Base-by-base conservation (phyloP, 306 rosid genomes). In the Rosa persica region DNA sequence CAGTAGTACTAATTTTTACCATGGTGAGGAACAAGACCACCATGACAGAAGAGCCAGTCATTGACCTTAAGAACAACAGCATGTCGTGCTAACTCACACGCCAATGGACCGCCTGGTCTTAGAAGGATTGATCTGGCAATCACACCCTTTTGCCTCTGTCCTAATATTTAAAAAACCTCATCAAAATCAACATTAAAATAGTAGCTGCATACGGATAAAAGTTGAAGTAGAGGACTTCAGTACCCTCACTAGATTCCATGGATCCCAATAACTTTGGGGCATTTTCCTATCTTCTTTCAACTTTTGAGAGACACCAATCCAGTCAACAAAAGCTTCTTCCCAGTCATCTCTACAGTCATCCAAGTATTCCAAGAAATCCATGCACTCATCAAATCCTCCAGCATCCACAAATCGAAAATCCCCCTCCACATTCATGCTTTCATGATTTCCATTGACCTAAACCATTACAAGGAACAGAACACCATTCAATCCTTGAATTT, bases 21-120 rank as follows among this genome's bases (percentile, higher is more conserved):
- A 77, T 95, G 99, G 76, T 95, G 98, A 83, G 99, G 99, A 85
- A 95, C 96, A 85, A 93, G 99, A 75, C 99, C 99, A 66, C 99
- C 99, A 22, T 95, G 97, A 82, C 99, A 95, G 90, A 95, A 95
- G 81, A 95, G 83, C 98, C 98, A 95, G 72, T 95, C 98, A 80
- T 95, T 95, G 81, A 95, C 97, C 86, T 89, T 93, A 70, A 95
- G 98, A 75, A 88, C 93, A 78, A 95, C 93, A 57, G 96, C 68
- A 74, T 95, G 90, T 60, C 86, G 81, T 20, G 98, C 93, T 58
- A 95, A 89, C 79, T 91, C 98, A 3, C 90, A 42, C 17, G 99
- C 97, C 81, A 95, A 81, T 11, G 46, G 87, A 77, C 98, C 96
- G 38, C 99, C 98, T 0, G 99, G 97, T 70, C 93, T 88, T 71